Percentiles rank a stretch among this genome's conserved stretches.
Conservation (phyloP, 2,329 filamentous ascomycete genomes). For the Trichoderma semiorbis region DNA sequence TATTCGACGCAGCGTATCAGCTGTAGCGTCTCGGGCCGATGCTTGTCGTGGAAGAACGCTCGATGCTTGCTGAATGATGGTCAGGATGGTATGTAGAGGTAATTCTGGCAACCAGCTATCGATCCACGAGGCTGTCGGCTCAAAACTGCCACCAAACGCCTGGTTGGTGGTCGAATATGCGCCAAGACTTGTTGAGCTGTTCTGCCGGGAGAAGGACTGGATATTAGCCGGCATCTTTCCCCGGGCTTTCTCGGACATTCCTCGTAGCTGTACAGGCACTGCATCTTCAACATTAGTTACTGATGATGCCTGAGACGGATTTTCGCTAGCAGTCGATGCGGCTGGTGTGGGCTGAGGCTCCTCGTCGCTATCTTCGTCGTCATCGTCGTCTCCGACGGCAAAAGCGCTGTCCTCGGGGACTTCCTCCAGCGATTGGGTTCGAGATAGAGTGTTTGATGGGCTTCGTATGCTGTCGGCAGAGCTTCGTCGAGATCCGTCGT, state of each 20-base stretch:
- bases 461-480: conserved; percentile 68
- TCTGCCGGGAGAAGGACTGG: conserved; percentile 82
- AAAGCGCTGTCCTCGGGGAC: conserved; percentile 70
- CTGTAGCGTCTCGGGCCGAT: conserved; percentile 40
- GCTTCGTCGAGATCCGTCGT: conserved; percentile 50
- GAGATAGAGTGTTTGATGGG: conserved; percentile 40
- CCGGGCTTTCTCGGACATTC: conserved; percentile 95
- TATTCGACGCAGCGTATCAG: conserved; percentile 53
- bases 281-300: conserved; percentile 69
- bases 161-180: conserved; percentile 59
- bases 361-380: conserved; percentile 58
- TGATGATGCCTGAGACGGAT: conserved; percentile 64
- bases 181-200: conserved; percentile 77
- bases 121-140: conserved; percentile 80
- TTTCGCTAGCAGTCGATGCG: conserved; percentile 61
- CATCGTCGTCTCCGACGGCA: conserved; percentile 86
- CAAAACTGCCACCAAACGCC: conserved; percentile 60
- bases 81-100: conserved; percentile 81
- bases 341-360: conserved; percentile 55
- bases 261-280: conserved; percentile 75
- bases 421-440: conserved; percentile 30
- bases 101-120: conserved; percentile 91
- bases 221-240: conserved; percentile 90
- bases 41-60: conserved; percentile 54
- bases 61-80: conserved; percentile 65